phyloP scores from a whole-genome alignment of 768 basidiomycete species.

The Trametes sanguinea region DNA sequence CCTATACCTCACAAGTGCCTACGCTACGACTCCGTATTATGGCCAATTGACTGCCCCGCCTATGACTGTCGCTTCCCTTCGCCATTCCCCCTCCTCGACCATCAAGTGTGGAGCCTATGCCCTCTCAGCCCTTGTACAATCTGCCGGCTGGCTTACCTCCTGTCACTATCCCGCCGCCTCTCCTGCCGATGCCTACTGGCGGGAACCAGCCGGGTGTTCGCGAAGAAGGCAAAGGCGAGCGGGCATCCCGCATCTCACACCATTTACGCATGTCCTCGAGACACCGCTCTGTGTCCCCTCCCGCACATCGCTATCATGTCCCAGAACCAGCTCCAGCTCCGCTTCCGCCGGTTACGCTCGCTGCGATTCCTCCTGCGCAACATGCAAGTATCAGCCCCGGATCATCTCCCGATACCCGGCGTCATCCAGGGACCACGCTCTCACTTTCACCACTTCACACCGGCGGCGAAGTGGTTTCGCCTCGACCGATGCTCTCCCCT shows the following conservation, averaged over 20 bases:
- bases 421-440: neutral
- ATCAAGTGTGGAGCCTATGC: constrained; percentile 49
- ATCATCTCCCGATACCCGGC: constrained; percentile 11
- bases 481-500: constrained; percentile 69
- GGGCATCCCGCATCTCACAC: constrained; percentile 57
- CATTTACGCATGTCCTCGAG: constrained; percentile 60
- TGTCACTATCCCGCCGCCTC: constrained; percentile 34
- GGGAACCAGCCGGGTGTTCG: constrained; percentile 34
- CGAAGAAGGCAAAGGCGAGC: constrained; percentile 63
- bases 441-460: constrained; percentile 18
- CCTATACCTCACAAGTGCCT: constrained; percentile 11
- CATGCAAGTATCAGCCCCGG: constrained; percentile 4
- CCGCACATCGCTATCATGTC: constrained; percentile 54
- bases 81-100: constrained; percentile 43
- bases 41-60: constrained; percentile 11
- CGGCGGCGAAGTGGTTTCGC: constrained; percentile 46
- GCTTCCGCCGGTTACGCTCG: constrained; percentile 3
- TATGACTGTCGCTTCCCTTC: constrained; percentile 22
- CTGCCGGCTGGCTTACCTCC: constrained; percentile 41
- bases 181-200: constrained; percentile 29
- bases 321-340: constrained; percentile 26
- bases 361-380: neutral
- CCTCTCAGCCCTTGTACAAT: constrained; percentile 35
- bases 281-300: constrained; percentile 62
- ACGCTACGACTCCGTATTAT: constrained; percentile 8